Percentiles rank a stretch among this genome's conserved stretches.
phyloP scores from a whole-genome alignment of 108 stramenopile genomes.

The Mediolabrus comicus region DNA sequence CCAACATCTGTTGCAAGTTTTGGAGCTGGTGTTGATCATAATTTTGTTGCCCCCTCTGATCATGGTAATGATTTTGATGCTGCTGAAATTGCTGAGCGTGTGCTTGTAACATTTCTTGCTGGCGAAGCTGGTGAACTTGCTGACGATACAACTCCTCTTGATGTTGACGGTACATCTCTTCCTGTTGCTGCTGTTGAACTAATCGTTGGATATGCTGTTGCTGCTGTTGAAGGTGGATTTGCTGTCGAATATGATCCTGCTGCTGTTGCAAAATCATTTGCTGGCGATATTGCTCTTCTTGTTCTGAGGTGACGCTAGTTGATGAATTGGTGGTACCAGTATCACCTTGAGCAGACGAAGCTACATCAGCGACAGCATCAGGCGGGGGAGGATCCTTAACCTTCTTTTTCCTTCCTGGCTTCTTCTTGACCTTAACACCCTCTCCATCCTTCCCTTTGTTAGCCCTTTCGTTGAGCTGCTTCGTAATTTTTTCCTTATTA shows the following conservation, averaged over 20 bases:
- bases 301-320: neutral
- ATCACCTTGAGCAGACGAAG: neutral
- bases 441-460: constrained; percentile 5
- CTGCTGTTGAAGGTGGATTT: constrained; percentile 19
- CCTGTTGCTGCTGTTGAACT: constrained; percentile 17
- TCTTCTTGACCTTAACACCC: constrained; percentile 1
- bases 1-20: constrained; percentile 20
- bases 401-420: constrained; percentile 12
- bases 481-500: constrained; percentile 70
- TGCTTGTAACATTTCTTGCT: constrained; percentile 30
- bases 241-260: constrained; percentile 19
- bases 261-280: constrained; percentile 19
- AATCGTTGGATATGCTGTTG: constrained; percentile 15
- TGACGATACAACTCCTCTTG: constrained; percentile 22
- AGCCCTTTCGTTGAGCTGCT: constrained; percentile 13
- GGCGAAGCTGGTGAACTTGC: constrained; percentile 10
- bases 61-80: constrained; percentile 10
- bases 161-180: constrained; percentile 15
- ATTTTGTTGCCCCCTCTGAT: constrained; percentile 16
- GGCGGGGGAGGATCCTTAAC: neutral
- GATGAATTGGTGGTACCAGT: neutral
- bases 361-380: neutral
- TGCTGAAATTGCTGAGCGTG: constrained; percentile 39
- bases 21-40: constrained; percentile 26
- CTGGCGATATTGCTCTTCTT: constrained; percentile 33